These are phyloP conservation scores for Cercospora sojina DNA, from an alignment of 2,329 filamentous ascomycete species.

Conservation along the genomic window DNA sequence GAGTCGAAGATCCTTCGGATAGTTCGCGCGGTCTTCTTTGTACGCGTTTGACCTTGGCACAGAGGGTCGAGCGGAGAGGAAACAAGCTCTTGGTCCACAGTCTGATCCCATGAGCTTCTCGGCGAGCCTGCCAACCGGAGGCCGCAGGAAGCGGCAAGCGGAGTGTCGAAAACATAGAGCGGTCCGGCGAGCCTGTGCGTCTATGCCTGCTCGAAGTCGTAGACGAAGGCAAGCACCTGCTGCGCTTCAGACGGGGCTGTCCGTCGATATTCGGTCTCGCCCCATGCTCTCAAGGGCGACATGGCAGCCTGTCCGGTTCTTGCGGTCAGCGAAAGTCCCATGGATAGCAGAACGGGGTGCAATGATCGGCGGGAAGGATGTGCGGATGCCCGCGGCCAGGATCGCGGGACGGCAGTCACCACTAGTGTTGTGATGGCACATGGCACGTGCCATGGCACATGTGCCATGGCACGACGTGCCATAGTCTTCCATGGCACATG, in stretches of 20 bases:
- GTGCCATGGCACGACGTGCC: no score
- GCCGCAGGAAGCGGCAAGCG: neutral
- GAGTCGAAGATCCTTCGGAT: neutral
- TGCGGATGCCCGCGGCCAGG: neutral
- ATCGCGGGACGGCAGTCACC: neutral
- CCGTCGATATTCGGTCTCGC: neutral
- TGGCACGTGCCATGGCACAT: no score
- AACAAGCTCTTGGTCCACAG: neutral
- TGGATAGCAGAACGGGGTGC: neutral
- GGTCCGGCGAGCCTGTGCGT: neutral
- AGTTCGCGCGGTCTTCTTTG: neutral
- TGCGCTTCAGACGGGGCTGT: neutral
- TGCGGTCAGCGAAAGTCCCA: neutral
- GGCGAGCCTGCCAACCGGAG: neutral
- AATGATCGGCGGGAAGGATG: neutral
- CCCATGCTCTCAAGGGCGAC: neutral
- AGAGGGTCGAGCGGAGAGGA: neutral
- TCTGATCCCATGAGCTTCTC: neutral
- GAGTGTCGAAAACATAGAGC: neutral
- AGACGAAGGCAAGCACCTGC: neutral
- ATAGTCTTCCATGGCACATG: no score
- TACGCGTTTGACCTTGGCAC: neutral
- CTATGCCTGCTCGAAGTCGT: neutral
- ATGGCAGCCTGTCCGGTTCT: neutral
- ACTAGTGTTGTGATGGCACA: no score